Conservation (phyloP, 2,329 filamentous ascomycete species). For the Apiospora saccharicola region DNA sequence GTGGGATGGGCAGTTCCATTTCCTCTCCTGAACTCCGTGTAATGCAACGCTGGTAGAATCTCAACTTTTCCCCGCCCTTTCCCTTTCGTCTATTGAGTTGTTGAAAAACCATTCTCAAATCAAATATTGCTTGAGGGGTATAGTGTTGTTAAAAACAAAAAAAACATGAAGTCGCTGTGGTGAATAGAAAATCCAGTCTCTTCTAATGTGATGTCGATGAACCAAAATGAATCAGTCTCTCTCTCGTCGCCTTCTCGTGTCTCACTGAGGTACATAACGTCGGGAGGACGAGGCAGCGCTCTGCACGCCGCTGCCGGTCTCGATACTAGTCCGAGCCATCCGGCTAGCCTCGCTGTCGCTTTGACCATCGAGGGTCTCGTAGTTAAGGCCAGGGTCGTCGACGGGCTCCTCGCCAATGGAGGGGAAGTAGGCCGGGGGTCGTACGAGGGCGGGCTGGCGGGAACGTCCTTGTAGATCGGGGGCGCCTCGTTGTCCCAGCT, state of each 20-base stretch:
- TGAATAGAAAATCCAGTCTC: conserved; percentile 9
- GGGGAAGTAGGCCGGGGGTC: conserved; percentile 31
- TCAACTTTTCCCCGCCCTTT: not conserved
- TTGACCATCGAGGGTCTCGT: conserved; percentile 25
- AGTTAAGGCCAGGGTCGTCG: conserved; percentile 23
- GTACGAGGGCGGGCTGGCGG: conserved; percentile 82
- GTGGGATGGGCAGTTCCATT: not conserved
- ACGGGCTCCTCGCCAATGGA: not conserved
- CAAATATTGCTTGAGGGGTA: conserved; percentile 19
- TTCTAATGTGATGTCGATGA: not conserved
- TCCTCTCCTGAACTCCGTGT: conserved; percentile 8
- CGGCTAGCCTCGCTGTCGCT: conserved; percentile 8
- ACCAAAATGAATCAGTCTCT: not conserved
- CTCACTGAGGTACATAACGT: not conserved
- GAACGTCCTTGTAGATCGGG: conserved; percentile 92
- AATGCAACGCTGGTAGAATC: conserved; percentile 7
- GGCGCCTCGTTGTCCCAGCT: conserved; percentile 97
- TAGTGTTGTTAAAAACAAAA: conserved; percentile 7
- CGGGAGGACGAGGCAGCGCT: conserved; percentile 9
- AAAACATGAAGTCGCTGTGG: conserved; percentile 9
- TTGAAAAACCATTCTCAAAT: conserved; percentile 17
- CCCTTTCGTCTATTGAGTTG: conserved; percentile 12
- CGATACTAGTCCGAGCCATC: not conserved
- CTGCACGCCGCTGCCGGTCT: not conserved
- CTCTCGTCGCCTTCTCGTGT: not conserved